Evolutionary conservation across 768 basidiomycete genomes (phyloP).

Genomic region (Tremella yokohamensis): DNA sequence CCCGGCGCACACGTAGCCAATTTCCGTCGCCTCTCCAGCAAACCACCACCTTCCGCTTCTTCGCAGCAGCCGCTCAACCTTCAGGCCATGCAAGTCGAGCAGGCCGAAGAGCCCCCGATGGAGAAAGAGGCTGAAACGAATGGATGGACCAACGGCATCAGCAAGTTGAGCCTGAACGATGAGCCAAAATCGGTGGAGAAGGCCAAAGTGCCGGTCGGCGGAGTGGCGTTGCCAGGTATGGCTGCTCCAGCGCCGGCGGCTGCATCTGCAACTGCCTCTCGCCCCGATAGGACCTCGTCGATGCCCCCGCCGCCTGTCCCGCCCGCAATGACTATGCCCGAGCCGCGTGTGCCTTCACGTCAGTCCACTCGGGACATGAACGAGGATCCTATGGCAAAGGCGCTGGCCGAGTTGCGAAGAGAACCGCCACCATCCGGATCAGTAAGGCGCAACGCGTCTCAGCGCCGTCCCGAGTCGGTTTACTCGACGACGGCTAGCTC

Average conservation of each 20-base stretch:
- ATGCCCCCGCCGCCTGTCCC: slow-evolving; percentile 40
- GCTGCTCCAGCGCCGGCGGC: slow-evolving; percentile 18
- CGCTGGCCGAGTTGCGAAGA: slow-evolving; percentile 50
- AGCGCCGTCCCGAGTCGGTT: slow-evolving; percentile 45
- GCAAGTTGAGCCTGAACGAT: slow-evolving; percentile 20
- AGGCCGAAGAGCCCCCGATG: not conserved
- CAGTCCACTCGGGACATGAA: slow-evolving; percentile 40
- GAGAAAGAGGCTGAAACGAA: slow-evolving; percentile 7
- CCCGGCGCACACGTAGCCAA: slow-evolving; percentile 52
- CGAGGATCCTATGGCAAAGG: slow-evolving; percentile 54
- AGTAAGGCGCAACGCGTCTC: slow-evolving; percentile 40
- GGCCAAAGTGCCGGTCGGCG: slow-evolving; percentile 37
- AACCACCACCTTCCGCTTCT: slow-evolving; percentile 48
- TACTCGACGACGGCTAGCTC: slow-evolving; percentile 22
- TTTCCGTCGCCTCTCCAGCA: slow-evolving; percentile 57
- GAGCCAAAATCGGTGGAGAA: slow-evolving; percentile 13
- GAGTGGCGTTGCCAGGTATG: slow-evolving; percentile 46
- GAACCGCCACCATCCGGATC: slow-evolving; percentile 49
- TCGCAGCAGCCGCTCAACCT: slow-evolving; percentile 9
- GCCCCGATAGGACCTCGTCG: slow-evolving; percentile 17
- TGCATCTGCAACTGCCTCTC: slow-evolving; percentile 15
- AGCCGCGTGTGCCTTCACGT: slow-evolving; percentile 37
- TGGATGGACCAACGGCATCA: slow-evolving; percentile 18
- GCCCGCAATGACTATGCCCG: slow-evolving; percentile 39
- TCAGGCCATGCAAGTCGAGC: slow-evolving; percentile 11